These are phyloP conservation scores for Eucalyptus pauciflora DNA, from an alignment of 345 rosid species.

Conservation along the genomic window DNA sequence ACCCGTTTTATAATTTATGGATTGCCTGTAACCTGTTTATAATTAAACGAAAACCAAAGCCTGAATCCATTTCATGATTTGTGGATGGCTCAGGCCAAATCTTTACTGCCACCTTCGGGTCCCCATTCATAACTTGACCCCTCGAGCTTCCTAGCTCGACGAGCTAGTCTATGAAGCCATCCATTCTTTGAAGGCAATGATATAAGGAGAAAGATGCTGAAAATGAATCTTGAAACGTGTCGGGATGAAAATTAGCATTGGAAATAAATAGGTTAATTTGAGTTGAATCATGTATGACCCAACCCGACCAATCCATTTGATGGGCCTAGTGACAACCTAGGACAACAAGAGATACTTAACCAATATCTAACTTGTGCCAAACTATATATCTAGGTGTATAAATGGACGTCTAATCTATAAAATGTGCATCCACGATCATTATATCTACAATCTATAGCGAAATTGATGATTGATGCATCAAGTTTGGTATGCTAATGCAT, in stretches of 20 bases:
- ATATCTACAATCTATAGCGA: not conserved
- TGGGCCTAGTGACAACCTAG: not conserved
- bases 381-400: not conserved
- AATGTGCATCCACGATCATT: not conserved
- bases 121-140: not conserved
- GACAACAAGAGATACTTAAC: not conserved
- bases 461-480: not conserved
- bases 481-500: not conserved
- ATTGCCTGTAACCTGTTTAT: not conserved
- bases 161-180: not conserved
- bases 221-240: not conserved
- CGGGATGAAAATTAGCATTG: fast-evolving
- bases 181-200: not conserved
- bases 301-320: not conserved
- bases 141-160: fast-evolving
- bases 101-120: not conserved
- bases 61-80: not conserved
- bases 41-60: not conserved
- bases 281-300: not conserved
- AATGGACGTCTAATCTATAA: not conserved
- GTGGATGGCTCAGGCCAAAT: fast-evolving
- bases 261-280: not conserved
- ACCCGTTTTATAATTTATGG: not conserved
- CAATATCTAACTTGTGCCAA: not conserved
- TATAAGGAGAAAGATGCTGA: not conserved